Evolutionary conservation across 1,139 yeast genomes (phyloP).

Genomic region (Komagataea norvegica): DNA sequence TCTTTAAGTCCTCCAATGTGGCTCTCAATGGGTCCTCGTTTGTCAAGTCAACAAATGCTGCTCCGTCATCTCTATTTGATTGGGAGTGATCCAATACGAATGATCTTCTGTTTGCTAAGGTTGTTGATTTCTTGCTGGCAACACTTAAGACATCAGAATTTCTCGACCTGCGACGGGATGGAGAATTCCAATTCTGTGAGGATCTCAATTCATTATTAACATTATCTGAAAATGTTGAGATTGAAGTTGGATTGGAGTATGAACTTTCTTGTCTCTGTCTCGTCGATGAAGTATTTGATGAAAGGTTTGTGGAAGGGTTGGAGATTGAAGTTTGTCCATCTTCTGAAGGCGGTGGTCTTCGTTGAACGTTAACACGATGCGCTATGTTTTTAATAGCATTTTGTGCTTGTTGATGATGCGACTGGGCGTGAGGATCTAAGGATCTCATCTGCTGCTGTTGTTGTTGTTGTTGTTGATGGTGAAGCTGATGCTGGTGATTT

Average conservation of each 20-base stretch:
- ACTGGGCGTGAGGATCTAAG: neutral
- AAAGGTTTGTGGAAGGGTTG: constrained; percentile 15
- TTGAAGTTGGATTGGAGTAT: constrained; percentile 48
- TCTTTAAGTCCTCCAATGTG: constrained; percentile 60
- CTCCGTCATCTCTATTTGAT: constrained; percentile 3
- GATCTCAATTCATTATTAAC: constrained; percentile 26
- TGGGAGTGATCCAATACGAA: constrained; percentile 17
- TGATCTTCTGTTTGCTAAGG: constrained; percentile 20
- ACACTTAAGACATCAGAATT: constrained; percentile 16
- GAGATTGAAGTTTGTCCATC: constrained; percentile 27
- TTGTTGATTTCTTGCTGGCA: constrained; percentile 9
- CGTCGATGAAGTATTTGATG: constrained; percentile 16
- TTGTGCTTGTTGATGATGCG: constrained; percentile 4
- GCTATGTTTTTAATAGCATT: constrained; percentile 4
- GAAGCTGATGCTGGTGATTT: constrained; percentile 1
- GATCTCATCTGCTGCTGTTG: constrained; percentile 1
- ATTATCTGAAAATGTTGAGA: constrained; percentile 30
- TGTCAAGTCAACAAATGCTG: constrained; percentile 13
- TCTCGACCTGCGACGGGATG: constrained; percentile 33
- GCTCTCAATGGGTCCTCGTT: constrained; percentile 46
- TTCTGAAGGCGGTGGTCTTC: constrained; percentile 34
- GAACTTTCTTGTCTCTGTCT: constrained; percentile 26
- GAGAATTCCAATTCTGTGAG: constrained; percentile 51
- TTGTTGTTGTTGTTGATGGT: neutral
- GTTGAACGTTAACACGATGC: constrained; percentile 14